Conservation (phyloP, 2,329 filamentous ascomycete species). For the Neofusicoccum sp. region DNA sequence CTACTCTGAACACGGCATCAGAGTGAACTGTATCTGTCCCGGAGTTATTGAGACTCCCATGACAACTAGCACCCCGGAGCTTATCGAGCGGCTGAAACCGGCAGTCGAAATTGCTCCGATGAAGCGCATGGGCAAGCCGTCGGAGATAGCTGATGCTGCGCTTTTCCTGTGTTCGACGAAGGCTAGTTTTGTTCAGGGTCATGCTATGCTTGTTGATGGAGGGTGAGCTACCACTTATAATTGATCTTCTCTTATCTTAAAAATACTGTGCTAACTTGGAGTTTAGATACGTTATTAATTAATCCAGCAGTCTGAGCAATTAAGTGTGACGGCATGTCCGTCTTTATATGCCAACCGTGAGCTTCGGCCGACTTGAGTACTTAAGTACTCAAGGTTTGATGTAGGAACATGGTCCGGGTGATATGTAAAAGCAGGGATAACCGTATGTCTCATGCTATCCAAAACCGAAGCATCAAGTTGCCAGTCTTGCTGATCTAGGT, state of each 20-base stretch:
- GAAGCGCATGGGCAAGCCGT: conserved; percentile 46
- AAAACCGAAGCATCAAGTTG: too few relatives aligned
- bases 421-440: too few relatives aligned
- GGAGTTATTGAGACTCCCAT: conserved; percentile 47
- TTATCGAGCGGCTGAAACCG: conserved; percentile 32
- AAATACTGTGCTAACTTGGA: background rate
- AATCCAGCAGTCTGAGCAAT: background rate
- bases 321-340: background rate
- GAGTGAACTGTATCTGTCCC: conserved; percentile 61
- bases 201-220: conserved; percentile 49
- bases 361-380: too few relatives aligned
- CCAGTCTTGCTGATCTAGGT: too few relatives aligned
- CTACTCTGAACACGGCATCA: conserved; percentile 50
- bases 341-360: too few relatives aligned
- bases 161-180: conserved; percentile 53
- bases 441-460: too few relatives aligned
- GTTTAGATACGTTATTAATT: background rate
- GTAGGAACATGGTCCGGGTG: too few relatives aligned
- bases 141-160: conserved; percentile 56
- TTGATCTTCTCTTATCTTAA: too few relatives aligned
- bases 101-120: conserved; percentile 50
- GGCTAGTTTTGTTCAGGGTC: conserved; percentile 55
- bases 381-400: too few relatives aligned
- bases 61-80: conserved; percentile 27
- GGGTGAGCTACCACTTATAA: conserved; percentile 22